A percentile compares a stretch with the other conserved stretches of the same genome.
Evolutionary conservation across 2,329 filamentous ascomycete genomes (phyloP).

Genomic region (Monilinia laxa): DNA sequence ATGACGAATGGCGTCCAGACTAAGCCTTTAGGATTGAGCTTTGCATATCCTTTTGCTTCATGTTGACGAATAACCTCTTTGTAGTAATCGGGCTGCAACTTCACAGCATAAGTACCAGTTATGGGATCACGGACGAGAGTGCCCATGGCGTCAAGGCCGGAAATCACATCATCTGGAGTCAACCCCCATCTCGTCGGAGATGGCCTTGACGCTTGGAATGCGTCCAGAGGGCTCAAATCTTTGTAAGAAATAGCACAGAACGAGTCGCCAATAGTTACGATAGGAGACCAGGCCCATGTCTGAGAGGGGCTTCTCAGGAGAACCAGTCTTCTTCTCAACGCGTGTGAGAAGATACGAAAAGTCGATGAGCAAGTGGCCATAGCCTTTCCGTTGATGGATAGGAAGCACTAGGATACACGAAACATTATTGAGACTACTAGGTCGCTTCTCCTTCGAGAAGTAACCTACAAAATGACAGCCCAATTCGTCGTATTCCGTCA

Average conservation of each 20-base stretch:
- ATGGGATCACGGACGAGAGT: constrained; percentile 87
- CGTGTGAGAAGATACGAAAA: constrained; percentile 96
- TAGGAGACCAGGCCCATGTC: constrained; percentile 98
- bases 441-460: constrained; percentile 97
- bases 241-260: constrained; percentile 81
- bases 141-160: constrained; percentile 84
- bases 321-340: constrained; percentile 90
- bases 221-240: constrained; percentile 54
- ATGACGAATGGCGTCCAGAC: constrained; percentile 98
- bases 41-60: constrained; percentile 84
- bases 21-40: constrained; percentile 74
- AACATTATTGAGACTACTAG: constrained; percentile 93
- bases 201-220: constrained; percentile 60
- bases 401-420: constrained; percentile 95
- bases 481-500: constrained; percentile 87
- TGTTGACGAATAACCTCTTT: constrained; percentile 85
- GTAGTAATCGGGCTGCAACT: constrained; percentile 83
- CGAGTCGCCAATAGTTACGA: constrained; percentile 91
- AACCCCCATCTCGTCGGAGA: constrained; percentile 92
- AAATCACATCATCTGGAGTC: constrained; percentile 94
- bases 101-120: constrained; percentile 84
- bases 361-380: constrained; percentile 94
- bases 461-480: constrained; percentile 99
- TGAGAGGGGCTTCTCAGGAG: constrained; percentile 93
- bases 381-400: constrained; percentile 95